A percentile compares a stretch with the other conserved stretches of the same genome.
Conservation (phyloP, 1,139 yeast genomes). For the Kodamaea plutei region DNA sequence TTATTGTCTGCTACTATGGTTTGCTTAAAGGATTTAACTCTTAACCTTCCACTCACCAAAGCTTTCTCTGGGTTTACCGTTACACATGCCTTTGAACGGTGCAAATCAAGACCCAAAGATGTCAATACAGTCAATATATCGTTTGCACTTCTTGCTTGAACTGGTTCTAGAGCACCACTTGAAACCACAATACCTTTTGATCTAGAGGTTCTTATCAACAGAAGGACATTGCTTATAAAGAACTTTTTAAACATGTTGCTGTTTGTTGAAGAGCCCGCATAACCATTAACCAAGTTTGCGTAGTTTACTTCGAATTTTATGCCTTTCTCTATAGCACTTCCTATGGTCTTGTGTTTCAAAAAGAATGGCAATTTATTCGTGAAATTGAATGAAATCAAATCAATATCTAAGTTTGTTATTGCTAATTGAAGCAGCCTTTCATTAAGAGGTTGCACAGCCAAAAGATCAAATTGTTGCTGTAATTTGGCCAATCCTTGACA, state of each 20-base stretch:
- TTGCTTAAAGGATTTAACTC: conserved; percentile 69
- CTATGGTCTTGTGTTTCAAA: conserved; percentile 77
- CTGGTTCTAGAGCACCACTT: conserved; percentile 64
- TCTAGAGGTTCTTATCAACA: conserved; percentile 79
- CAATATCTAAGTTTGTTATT: conserved; percentile 70
- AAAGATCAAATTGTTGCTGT: conserved; percentile 64
- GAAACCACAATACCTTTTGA: conserved; percentile 74
- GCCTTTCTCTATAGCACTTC: conserved; percentile 82
- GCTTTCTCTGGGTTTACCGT: conserved; percentile 59
- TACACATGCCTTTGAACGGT: conserved; percentile 59
- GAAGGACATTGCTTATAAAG: conserved; percentile 67
- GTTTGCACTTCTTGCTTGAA: conserved; percentile 58
- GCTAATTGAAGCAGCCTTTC: conserved; percentile 79
- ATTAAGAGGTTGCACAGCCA: conserved; percentile 75
- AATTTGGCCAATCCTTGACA: conserved; percentile 66
- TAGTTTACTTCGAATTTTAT: conserved; percentile 78
- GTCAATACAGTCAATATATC: conserved; percentile 67
- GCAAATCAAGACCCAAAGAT: conserved; percentile 65
- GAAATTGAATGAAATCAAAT: conserved; percentile 71
- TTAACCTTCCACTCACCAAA: conserved; percentile 65
- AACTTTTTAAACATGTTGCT: conserved; percentile 44
- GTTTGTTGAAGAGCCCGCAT: conserved; percentile 18
- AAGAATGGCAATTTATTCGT: conserved; percentile 66
- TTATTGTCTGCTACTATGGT: conserved; percentile 49
- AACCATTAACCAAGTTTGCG: conserved; percentile 45